Evolutionary conservation across 352 stramenopile species (phyloP).

Genomic region (Globisporangium megalacanthum): DNA sequence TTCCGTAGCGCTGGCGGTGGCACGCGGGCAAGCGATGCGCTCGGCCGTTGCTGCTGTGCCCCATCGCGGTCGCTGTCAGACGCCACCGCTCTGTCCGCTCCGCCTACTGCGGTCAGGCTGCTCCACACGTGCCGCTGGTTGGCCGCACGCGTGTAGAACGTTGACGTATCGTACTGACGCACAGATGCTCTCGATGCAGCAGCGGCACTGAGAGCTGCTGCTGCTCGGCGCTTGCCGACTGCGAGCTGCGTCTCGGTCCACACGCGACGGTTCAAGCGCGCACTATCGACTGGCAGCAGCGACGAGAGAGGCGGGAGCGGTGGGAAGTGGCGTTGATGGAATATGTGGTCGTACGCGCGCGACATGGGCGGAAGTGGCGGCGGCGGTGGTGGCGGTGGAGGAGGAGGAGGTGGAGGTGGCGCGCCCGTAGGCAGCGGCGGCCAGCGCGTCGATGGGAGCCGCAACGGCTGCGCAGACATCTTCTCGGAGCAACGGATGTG

Average conservation of each 20-base stretch:
- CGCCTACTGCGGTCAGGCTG: background rate
- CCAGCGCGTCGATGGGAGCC: slow-evolving; percentile 2
- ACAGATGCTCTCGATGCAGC: background rate
- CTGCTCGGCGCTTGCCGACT: background rate
- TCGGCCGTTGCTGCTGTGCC: no score
- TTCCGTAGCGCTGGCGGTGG: no score
- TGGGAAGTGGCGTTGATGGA: background rate
- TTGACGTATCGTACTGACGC: background rate
- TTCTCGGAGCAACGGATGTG: no score
- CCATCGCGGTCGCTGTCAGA: no score
- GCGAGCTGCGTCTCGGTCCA: background rate
- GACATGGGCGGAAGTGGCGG: background rate
- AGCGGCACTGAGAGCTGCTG: background rate
- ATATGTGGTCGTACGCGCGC: background rate
- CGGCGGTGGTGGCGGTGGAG: background rate
- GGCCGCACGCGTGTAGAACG: background rate
- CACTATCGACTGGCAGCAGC: background rate
- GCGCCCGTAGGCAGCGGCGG: slow-evolving; percentile 3
- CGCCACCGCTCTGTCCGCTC: no score
- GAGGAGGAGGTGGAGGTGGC: background rate
- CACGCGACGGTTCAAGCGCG: background rate
- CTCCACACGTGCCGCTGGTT: background rate
- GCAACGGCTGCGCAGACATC: no score
- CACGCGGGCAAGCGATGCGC: no score
- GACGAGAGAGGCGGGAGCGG: background rate